phyloP scores from a whole-genome alignment of 371 early-diverging fungal species.

The Blakeslea trispora region DNA sequence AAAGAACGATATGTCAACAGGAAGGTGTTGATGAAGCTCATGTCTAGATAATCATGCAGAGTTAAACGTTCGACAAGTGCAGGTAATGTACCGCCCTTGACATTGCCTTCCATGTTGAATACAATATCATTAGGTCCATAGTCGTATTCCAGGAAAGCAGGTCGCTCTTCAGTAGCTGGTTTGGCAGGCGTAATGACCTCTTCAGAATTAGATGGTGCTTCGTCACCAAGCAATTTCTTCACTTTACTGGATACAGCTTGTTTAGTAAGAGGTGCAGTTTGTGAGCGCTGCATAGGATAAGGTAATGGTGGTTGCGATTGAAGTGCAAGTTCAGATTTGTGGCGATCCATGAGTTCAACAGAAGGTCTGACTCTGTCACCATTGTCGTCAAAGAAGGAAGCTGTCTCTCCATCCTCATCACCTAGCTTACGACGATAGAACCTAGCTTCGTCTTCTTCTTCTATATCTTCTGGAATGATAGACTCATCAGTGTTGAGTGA shows the following conservation, averaged over 20 bases:
- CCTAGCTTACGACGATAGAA: too few relatives aligned
- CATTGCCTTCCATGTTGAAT: constrained; percentile 80
- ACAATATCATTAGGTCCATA: constrained; percentile 74
- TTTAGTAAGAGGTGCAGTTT: constrained; percentile 55
- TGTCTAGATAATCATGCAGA: constrained; percentile 74
- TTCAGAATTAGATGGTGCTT: constrained; percentile 29
- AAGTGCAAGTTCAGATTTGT: constrained; percentile 8
- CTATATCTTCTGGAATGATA: constrained; percentile 8
- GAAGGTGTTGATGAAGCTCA: constrained; percentile 78
- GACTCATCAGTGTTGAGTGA: constrained; percentile 5
- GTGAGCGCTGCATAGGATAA: constrained; percentile 39
- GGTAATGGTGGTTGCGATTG: neutral
- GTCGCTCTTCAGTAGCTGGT: constrained; percentile 11
- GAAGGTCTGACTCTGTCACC: neutral
- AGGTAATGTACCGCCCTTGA: constrained; percentile 84
- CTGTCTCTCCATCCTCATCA: too few relatives aligned
- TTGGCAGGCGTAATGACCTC: constrained; percentile 11
- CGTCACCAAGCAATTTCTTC: constrained; percentile 65
- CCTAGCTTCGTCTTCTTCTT: constrained; percentile 11
- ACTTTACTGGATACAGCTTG: constrained; percentile 55
- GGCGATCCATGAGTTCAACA: constrained; percentile 7
- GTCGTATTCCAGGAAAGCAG: constrained; percentile 71
- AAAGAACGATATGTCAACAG: constrained; percentile 90
- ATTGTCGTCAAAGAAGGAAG: too few relatives aligned
- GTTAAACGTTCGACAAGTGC: constrained; percentile 88